Base-by-base conservation (phyloP, 2,329 filamentous ascomycete genomes). In the Shiraia bambusicola region DNA sequence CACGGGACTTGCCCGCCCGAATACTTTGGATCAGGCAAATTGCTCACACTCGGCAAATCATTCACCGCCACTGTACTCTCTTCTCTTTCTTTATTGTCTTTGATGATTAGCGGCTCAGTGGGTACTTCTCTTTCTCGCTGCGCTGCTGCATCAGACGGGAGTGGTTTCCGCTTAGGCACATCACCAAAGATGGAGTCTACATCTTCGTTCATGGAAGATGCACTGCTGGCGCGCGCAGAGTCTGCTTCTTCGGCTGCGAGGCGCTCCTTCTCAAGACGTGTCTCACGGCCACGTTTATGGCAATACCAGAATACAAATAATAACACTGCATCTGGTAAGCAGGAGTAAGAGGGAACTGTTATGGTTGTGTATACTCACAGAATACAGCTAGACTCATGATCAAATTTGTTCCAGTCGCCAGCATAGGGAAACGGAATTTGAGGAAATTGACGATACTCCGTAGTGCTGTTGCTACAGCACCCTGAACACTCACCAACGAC, bases 301-400 rank as follows among this genome's bases (percentile, higher is more conserved):
- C 91, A 97, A 72, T 97, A 98, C 91, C 92, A 98, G 58, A 97
- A 84, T 31, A 95, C 88, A 64, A 95, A 93, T 42, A 98, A 79
- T 12, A 97, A 78, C 40, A 97, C 88, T 69, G 37, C 2, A 26
- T 5, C 7, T 6, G 16, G 44, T 68, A 50, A 69, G 60, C 24
- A 42, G 9, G 8, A 15, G 2, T 6, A 32, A 9, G 1, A 17
- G 25, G 15, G 19, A 29, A n/a, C n/a, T n/a, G n/a, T n/a, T n/a
- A n/a, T n/a, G n/a, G n/a, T 16, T n/a, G 14, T 8, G 5, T 16
- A n/a, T 17, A 77, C 86, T 77, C 78, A 92, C 89, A 76, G 61
- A 94, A 95, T 1, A 97, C 73, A 0, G 88, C 90, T 52, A 97
- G 74, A 50, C 88, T 93, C 83, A 94, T 88, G 12, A 97, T 76